Conservation (phyloP, 345 rosid species). For the Combretum micranthum region DNA sequence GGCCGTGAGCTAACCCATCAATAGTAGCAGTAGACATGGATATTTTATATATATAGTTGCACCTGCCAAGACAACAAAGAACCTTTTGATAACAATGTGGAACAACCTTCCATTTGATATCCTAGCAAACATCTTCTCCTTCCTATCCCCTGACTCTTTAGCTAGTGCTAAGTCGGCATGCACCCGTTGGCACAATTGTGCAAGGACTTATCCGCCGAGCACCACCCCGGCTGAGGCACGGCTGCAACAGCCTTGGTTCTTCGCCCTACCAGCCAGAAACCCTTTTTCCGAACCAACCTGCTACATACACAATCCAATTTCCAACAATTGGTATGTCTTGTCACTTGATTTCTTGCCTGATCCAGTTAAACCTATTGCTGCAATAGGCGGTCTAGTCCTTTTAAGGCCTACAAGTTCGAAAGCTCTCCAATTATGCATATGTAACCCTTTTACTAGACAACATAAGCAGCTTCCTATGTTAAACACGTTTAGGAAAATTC, state of each 20-base stretch:
- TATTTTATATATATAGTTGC: too few relatives aligned
- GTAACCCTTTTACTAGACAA: constrained; percentile 41
- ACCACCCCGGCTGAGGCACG: background rate
- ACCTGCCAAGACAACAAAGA: too few relatives aligned
- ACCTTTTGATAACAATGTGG: constrained; percentile 29
- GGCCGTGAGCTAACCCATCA: too few relatives aligned
- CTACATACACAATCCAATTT: constrained; percentile 31
- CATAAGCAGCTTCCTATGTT: constrained; percentile 31
- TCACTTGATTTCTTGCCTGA: constrained; percentile 26
- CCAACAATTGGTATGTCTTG: constrained; percentile 28
- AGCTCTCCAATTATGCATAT: constrained; percentile 19
- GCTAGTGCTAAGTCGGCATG: constrained; percentile 39
- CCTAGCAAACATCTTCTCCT: constrained; percentile 36
- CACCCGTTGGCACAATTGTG: constrained; percentile 33
- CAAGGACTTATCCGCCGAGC: constrained; percentile 15
- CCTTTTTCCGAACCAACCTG: constrained; percentile 12
- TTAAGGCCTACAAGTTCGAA: constrained; percentile 23
- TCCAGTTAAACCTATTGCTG: constrained; percentile 26
- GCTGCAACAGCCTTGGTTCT: constrained; percentile 34
- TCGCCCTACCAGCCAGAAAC: constrained; percentile 39
- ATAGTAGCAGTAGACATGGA: too few relatives aligned
- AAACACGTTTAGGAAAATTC: constrained; percentile 29
- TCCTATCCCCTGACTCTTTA: constrained; percentile 39
- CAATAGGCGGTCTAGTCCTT: constrained; percentile 35
- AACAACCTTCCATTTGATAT: constrained; percentile 38